Evolutionary conservation across 1,139 yeast species (phyloP).

Genomic region (Kodamaea sp.): DNA sequence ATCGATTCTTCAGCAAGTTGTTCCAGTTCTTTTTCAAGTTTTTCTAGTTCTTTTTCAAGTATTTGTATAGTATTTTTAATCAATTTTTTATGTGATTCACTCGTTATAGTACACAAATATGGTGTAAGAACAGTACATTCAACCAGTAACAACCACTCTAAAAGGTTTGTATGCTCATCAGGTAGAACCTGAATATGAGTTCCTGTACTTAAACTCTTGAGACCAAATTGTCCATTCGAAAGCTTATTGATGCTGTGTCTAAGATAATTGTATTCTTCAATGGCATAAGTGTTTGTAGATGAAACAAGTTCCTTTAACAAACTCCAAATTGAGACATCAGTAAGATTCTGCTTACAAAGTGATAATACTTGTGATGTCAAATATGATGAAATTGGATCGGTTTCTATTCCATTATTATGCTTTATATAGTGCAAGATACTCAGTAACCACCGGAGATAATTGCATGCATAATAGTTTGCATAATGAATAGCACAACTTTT

Average conservation of each 20-base stretch:
- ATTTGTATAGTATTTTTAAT: not conserved
- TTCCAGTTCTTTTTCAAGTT: not conserved
- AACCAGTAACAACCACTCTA: constrained; percentile 24
- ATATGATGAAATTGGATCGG: too few relatives aligned
- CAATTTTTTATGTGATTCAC: not conserved
- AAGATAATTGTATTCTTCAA: constrained; percentile 19
- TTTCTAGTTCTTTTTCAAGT: not conserved
- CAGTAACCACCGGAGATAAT: constrained; percentile 32
- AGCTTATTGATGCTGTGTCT: constrained; percentile 4
- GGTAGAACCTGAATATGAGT: constrained; percentile 1
- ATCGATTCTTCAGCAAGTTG: not conserved
- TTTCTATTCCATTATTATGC: not conserved
- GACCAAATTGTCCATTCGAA: constrained; percentile 1
- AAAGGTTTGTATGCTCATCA: not conserved
- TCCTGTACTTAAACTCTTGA: constrained; percentile 3
- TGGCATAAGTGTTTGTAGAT: constrained; percentile 9
- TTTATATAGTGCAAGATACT: constrained; percentile 9
- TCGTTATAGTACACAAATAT: constrained; percentile 9
- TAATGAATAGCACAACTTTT: constrained; percentile 34
- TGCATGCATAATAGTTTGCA: constrained; percentile 42
- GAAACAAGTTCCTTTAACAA: constrained; percentile 10
- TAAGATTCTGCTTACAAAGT: constrained; percentile 21
- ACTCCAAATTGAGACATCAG: constrained; percentile 38
- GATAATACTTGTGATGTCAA: constrained; percentile 3
- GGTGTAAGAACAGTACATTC: constrained; percentile 20